Evolutionary conservation across 768 basidiomycete genomes (phyloP), one percentile per base, ranked within the genome.

Genomic region (Leccinellum albellum): DNA sequence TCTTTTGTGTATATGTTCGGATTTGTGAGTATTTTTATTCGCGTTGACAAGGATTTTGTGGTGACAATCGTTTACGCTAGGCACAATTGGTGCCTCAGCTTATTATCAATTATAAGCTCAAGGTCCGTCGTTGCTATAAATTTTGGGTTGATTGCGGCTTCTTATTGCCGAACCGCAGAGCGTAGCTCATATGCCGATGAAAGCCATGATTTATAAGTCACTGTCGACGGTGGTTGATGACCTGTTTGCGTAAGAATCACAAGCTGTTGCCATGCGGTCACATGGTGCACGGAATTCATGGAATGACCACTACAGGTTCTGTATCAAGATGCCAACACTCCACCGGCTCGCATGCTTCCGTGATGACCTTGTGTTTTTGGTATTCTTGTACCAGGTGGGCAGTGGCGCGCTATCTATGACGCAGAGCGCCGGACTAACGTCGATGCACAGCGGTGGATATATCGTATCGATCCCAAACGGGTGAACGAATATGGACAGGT

Each of bases 171-270:
- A 20, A 54, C 32, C 40, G 26, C 75, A 94, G 89, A 93, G 89
- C 70, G 94, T 97, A 33, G 89, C 96, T 46, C 96, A 98, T 70
- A 94, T 98, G 88, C 95, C 95, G 20, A 95, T 97, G 88, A 97
- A 95, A 72, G 90, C 95, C 4, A 94, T 98, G 91, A 87, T 94
- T 63, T 96, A 94, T 80, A 97, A 96, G 76, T 86, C 90, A 2
- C 78, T 96, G 57, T 89, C 91, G 46, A 91, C 88, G 1, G 89
- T 91, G 49, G 89, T 95, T 46, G 95, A 96, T 74, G 94, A 98
- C 72, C 83, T 96, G 64, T 92, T 93, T 70, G 87, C 88, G 89
- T 93, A 78, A 65, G 88, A 66, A 46, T 63, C 33, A 56, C 33
- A 20, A 47, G 29, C 46, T 26, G 55, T 66, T 58, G 50, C 67